These are phyloP conservation scores for Erucastrum elatum DNA, from an alignment of 345 rosid species.

Conservation along the genomic window DNA sequence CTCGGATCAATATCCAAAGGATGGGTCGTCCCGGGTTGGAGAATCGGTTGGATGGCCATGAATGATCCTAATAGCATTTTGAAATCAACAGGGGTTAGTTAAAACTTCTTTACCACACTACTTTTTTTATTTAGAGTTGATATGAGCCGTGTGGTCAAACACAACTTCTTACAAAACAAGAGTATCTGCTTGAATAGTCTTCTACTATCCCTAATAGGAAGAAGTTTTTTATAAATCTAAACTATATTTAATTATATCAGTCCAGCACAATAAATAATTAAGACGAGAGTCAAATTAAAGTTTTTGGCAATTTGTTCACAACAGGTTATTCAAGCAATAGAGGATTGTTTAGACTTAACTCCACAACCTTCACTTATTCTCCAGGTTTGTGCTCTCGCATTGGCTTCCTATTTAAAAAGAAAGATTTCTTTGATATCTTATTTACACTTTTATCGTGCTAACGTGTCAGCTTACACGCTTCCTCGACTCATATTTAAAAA, in stretches of 20 bases:
- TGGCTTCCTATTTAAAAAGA: too few species aligned
- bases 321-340: constrained; percentile 50
- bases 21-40: constrained; percentile 61
- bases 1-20: constrained; percentile 63
- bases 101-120: background rate
- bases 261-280: background rate
- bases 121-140: background rate
- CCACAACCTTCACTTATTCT: constrained; percentile 47
- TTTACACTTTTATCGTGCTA: too few species aligned
- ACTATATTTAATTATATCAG: background rate
- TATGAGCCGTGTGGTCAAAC: background rate
- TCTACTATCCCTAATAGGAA: background rate
- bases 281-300: background rate
- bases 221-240: background rate
- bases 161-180: background rate
- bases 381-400: constrained; percentile 41
- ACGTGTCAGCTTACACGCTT: too few species aligned
- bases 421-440: too few species aligned
- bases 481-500: too few species aligned
- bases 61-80: constrained; percentile 45
- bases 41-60: constrained; percentile 55
- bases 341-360: constrained; percentile 36
- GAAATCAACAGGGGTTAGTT: constrained; percentile 41
- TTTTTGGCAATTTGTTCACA: background rate
- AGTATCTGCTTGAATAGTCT: background rate